Evolutionary conservation across 306 rosid species (phyloP), one percentile per base, ranked within the genome.

Genomic region (Citrullus amarus): DNA sequence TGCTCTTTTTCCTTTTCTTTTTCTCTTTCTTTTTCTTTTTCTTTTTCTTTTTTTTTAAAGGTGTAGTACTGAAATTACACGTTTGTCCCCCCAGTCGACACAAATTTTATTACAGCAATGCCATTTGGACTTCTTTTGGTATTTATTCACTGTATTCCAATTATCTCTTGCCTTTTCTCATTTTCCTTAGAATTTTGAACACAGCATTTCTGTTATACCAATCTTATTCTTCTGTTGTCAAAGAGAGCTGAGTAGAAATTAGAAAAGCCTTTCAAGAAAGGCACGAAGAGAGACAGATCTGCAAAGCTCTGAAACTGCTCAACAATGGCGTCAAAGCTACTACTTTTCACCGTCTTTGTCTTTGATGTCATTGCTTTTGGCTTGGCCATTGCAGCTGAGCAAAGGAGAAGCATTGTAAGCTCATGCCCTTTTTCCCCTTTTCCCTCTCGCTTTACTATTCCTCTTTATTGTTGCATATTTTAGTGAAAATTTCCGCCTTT

Each of bases 281-380:
- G 50, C 50, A 69, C 17, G 28, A 7, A 20, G 75, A 10, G 38
- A 71, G 20, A 46, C 57, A 71, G 76, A 71, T 71, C 76, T 71
- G 57, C 38, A 17, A 46, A 71, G 59, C 43, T 25, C 75, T n/a
- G n/a, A 44, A 69, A 4, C 36, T 51, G 61, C 60, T 73, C 50
- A 54, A 16, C 78, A 53, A 74, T 74, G 78, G 78, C 78, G 59
- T 54, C 78, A 5, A 74, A 74, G 78, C 63, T 74, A 34, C 78
- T 74, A 2, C 50, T 74, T 74, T 54, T 74, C 48, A 32, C 50
- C 0, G 63, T 74, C 18, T 74, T 74, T 34, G 9, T 74, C 12
- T 74, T 74, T 53, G 78, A 74, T 74, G 18, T 74, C 78, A 74
- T 74, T n/a, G 78, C 78, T 54, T 74, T 74, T 18, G 78, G 78